These are phyloP conservation scores for Saitozyma sp. DNA, from an alignment of 768 basidiomycete genomes.

Conservation along the genomic window DNA sequence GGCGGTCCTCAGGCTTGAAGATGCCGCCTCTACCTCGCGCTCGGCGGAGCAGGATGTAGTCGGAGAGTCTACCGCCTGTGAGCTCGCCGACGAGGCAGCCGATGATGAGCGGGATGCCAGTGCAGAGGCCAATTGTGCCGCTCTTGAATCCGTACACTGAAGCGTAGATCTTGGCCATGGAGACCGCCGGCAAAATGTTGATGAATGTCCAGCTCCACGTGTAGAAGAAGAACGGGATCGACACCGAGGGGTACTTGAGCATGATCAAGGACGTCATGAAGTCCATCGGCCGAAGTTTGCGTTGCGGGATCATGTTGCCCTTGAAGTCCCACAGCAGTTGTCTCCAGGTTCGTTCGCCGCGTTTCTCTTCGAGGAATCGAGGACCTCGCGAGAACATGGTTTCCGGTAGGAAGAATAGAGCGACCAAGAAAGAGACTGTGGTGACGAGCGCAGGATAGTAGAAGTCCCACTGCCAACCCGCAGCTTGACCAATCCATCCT, in stretches of 20 bases:
- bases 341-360: too few relatives aligned
- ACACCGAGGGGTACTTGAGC: not conserved
- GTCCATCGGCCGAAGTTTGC: conserved; percentile 1
- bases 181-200: conserved; percentile 1
- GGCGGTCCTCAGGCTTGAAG: too few relatives aligned
- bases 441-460: too few relatives aligned
- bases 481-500: too few relatives aligned
- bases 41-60: conserved; percentile 1
- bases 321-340: conserved; percentile 3
- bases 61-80: not conserved
- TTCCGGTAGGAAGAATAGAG: too few relatives aligned
- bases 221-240: conserved; percentile 4
- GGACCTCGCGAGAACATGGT: too few relatives aligned
- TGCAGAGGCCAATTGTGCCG: conserved; percentile 3
- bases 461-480: too few relatives aligned
- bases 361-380: too few relatives aligned
- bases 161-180: conserved; percentile 5
- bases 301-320: conserved; percentile 5
- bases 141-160: not conserved
- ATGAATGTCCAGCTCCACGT: conserved; percentile 6
- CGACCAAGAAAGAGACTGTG: too few relatives aligned
- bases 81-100: conserved; percentile 3
- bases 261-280: conserved; percentile 1
- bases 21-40: not conserved
- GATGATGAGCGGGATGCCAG: not conserved